A percentile compares a stretch with the other conserved stretches of the same genome.
phyloP scores from a whole-genome alignment of 352 stramenopile genomes.

The Globisporangium canariense region DNA sequence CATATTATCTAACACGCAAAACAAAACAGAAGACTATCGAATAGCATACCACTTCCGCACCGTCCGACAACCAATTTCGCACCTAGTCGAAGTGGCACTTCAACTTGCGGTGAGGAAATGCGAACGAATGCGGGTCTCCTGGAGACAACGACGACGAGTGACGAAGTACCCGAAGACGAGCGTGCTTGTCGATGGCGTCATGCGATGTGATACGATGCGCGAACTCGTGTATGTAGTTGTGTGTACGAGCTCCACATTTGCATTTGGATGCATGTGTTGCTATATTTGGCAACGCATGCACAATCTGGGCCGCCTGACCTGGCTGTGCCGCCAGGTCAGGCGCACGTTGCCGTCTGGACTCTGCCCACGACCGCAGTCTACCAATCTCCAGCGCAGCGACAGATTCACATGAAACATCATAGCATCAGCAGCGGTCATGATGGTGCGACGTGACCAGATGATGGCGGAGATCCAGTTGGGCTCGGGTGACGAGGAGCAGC shows the following conservation, averaged over 20 bases:
- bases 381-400: not conserved
- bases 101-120: constrained; percentile 5
- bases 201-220: not conserved
- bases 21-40: not conserved
- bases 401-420: not conserved
- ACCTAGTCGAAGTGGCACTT: constrained; percentile 5
- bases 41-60: not conserved
- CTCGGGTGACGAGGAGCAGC: constrained; percentile 6
- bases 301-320: not conserved
- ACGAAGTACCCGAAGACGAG: not conserved
- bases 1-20: not conserved
- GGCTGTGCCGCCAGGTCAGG: too few relatives aligned
- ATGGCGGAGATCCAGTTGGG: constrained; percentile 13
- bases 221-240: not conserved
- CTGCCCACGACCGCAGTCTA: not conserved
- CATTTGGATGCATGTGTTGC: not conserved
- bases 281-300: not conserved
- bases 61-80: not conserved
- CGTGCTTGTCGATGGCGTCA: too few relatives aligned
- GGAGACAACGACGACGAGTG: not conserved
- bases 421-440: not conserved
- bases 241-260: not conserved
- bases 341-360: too few relatives aligned
- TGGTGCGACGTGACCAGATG: constrained; percentile 9
- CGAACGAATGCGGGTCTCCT: not conserved